These are phyloP conservation scores for Moesziomyces sp. DNA, from an alignment of 1,284 basidiomycete genomes.

Conservation along the genomic window DNA sequence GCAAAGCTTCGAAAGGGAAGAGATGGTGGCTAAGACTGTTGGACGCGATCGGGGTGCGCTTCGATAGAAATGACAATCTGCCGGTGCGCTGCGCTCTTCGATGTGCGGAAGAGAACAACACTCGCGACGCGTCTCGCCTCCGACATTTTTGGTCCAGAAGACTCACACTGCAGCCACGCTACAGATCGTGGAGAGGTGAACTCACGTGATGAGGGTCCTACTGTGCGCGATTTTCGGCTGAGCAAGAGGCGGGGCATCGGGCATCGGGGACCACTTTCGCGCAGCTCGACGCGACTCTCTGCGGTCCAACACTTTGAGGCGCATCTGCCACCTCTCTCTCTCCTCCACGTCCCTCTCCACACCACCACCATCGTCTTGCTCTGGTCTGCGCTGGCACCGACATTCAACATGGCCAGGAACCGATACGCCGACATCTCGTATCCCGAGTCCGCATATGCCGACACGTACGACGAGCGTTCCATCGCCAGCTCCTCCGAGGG, in stretches of 20 bases:
- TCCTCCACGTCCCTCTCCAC: background rate
- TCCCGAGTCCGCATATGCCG: constrained; percentile 40
- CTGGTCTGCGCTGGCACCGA: background rate
- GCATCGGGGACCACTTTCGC: background rate
- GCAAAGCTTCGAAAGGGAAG: background rate
- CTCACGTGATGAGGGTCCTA: constrained; percentile 18
- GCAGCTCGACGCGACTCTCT: background rate
- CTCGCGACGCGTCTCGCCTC: constrained; percentile 33
- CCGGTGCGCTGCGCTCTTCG: too few relatives aligned
- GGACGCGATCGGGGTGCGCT: constrained; percentile 5
- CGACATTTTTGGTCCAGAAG: background rate
- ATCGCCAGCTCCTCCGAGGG: constrained; percentile 50
- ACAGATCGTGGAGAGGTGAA: background rate
- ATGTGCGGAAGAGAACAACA: constrained; percentile 27
- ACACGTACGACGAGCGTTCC: constrained; percentile 36
- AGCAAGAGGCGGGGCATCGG: background rate
- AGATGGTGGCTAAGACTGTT: constrained; percentile 16
- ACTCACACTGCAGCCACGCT: background rate
- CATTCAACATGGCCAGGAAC: constrained; percentile 21
- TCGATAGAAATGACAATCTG: background rate
- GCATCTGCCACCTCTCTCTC: too few relatives aligned
- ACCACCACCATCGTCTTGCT: background rate
- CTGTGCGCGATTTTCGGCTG: too few relatives aligned
- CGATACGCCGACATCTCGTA: constrained; percentile 39
- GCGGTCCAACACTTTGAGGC: background rate